phyloP scores from a whole-genome alignment of 495 filamentous ascomycete genomes.

The Evansstolkia leycettana region DNA sequence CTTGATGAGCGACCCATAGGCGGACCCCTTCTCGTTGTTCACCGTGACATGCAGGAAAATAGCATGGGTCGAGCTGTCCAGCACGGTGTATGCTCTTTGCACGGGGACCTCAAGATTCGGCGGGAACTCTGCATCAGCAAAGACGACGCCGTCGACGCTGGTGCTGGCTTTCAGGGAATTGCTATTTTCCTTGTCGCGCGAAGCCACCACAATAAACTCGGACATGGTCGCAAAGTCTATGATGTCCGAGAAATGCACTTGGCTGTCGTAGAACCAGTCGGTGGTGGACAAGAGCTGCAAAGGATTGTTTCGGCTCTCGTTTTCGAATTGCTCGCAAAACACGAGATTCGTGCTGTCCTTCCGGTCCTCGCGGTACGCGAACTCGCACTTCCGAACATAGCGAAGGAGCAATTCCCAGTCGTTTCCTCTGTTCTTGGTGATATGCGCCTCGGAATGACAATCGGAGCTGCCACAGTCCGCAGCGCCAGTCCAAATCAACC shows the following conservation, averaged over 20 bases:
- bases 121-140: conserved; percentile 78
- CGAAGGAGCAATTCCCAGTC: conserved; percentile 57
- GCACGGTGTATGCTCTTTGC: conserved; percentile 76
- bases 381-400: conserved; percentile 67
- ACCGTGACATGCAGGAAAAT: conserved; percentile 86
- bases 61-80: conserved; percentile 85
- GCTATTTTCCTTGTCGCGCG: conserved; percentile 46
- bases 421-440: conserved; percentile 61
- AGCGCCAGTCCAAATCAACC: conserved; percentile 81
- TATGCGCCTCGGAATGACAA: conserved; percentile 61
- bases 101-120: conserved; percentile 62
- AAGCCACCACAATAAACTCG: conserved; percentile 88
- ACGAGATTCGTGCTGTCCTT: conserved; percentile 52
- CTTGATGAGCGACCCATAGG: conserved; percentile 84
- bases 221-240: conserved; percentile 83
- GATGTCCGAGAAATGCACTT: conserved; percentile 51
- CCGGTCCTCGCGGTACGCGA: conserved; percentile 56
- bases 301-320: conserved; percentile 45
- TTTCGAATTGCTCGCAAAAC: conserved; percentile 64
- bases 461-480: conserved; percentile 37
- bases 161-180: conserved; percentile 63
- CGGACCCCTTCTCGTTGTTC: conserved; percentile 41
- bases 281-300: conserved; percentile 59
- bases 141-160: conserved; percentile 69
- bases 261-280: conserved; percentile 55